Evolutionary conservation across 1,284 basidiomycete species (phyloP).

Genomic region (Malassezia globosa): DNA sequence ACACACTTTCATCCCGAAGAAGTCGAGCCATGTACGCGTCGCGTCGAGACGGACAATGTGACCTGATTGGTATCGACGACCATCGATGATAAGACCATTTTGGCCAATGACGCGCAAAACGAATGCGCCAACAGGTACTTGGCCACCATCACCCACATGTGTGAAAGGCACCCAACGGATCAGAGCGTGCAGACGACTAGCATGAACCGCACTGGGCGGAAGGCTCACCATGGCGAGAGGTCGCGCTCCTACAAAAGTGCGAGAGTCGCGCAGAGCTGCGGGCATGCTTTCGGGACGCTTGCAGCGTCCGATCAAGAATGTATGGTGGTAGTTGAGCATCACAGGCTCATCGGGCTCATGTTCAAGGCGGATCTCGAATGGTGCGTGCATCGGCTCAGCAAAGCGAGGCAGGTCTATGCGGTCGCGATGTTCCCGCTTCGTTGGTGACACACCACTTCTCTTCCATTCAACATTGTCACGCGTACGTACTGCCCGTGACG

Average conservation of each 20-base stretch:
- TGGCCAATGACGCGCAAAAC: conserved; percentile 40
- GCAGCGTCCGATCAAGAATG: conserved; percentile 12
- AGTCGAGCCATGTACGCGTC: conserved; percentile 29
- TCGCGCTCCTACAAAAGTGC: conserved; percentile 21
- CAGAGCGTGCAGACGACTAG: conserved; percentile 39
- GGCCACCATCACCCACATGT: not conserved
- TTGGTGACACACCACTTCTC: not conserved
- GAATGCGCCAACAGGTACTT: conserved; percentile 25
- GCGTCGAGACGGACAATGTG: conserved; percentile 31
- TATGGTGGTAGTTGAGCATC: conserved; percentile 3
- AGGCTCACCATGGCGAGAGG: conserved; percentile 27
- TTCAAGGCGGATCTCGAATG: not conserved
- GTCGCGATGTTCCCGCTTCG: not conserved
- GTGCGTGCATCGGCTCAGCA: no score
- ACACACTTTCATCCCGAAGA: conserved; percentile 31
- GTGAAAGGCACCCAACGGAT: conserved; percentile 42
- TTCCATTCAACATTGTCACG: no score
- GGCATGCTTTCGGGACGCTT: not conserved
- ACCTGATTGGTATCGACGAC: conserved; percentile 34
- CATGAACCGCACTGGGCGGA: conserved; percentile 35
- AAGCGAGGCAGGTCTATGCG: no score
- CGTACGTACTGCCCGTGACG: no score
- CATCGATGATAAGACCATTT: conserved; percentile 42
- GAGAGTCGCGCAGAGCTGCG: not conserved
- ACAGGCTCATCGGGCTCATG: not conserved